phyloP scores from a whole-genome alignment of 1,284 basidiomycete genomes.

The Pascua guehoae region DNA sequence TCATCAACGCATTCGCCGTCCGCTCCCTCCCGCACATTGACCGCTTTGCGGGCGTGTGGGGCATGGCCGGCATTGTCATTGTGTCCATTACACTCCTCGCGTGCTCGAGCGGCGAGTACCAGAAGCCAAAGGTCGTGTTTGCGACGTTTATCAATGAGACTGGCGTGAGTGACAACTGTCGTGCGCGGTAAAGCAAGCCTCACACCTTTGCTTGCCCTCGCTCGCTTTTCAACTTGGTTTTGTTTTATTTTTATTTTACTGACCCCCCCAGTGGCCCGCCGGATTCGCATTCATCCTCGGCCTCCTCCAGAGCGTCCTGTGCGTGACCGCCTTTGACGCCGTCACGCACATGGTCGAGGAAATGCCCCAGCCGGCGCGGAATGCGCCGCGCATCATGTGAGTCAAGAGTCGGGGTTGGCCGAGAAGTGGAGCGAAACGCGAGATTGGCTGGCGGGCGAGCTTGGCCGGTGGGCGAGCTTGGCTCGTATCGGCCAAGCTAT shows the following conservation, averaged over 20 bases:
- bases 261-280: conserved; percentile 42
- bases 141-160: conserved; percentile 45
- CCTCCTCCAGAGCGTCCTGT: conserved; percentile 48
- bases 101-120: conserved; percentile 38
- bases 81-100: conserved; percentile 47
- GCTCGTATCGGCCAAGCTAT: too few relatives aligned
- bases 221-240: not conserved
- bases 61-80: conserved; percentile 41
- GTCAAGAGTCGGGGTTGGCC: not conserved
- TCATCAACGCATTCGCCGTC: conserved; percentile 37
- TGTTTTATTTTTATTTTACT: too few relatives aligned
- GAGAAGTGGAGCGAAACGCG: too few relatives aligned
- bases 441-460: too few relatives aligned
- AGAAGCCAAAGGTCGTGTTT: conserved; percentile 47
- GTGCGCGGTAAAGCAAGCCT: too few relatives aligned
- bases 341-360: conserved; percentile 30
- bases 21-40: conserved; percentile 35
- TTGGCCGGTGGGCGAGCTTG: too few relatives aligned
- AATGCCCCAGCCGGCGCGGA: conserved; percentile 19
- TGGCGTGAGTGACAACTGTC: conserved; percentile 21
- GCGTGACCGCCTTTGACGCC: conserved; percentile 42
- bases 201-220: not conserved
- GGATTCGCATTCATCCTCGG: conserved; percentile 50
- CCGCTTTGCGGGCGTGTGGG: conserved; percentile 35
- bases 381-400: conserved; percentile 22